Percentiles rank a stretch among this genome's conserved stretches.
Conservation (phyloP, 164 flowering plant species). For the Cinnamomum micranthum region DNA sequence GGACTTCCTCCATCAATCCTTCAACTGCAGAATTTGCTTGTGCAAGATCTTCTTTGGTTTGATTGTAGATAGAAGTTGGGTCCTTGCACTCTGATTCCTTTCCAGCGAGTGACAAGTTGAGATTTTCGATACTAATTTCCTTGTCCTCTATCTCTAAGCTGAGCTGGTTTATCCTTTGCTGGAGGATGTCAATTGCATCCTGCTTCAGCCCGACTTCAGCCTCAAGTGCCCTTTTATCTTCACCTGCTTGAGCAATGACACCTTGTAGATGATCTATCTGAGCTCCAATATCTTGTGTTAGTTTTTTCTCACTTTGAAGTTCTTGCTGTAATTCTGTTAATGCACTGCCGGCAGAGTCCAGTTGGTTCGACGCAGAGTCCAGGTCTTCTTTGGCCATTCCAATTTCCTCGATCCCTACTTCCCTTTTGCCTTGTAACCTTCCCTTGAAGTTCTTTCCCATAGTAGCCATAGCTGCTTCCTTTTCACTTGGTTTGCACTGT, state of each 20-base stretch:
- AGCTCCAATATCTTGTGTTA: conserved; percentile 42
- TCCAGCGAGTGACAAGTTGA: conserved; percentile 39
- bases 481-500: conserved; percentile 44
- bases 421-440: conserved; percentile 32
- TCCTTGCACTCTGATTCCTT: conserved; percentile 53
- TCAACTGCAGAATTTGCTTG: conserved; percentile 34
- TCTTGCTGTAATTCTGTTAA: conserved; percentile 48
- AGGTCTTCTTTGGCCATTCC: conserved; percentile 34
- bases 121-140: conserved; percentile 39
- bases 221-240: conserved; percentile 52
- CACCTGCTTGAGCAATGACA: conserved; percentile 31
- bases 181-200: conserved; percentile 37
- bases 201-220: conserved; percentile 52
- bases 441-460: conserved; percentile 29
- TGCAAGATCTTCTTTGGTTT: conserved; percentile 42
- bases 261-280: conserved; percentile 42
- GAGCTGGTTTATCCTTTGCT: conserved; percentile 52
- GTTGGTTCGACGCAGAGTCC: conserved; percentile 27
- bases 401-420: conserved; percentile 23
- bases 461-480: conserved; percentile 31
- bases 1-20: conserved; percentile 39
- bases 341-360: conserved; percentile 35
- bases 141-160: conserved; percentile 58
- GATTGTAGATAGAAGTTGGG: conserved; percentile 27
- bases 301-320: conserved; percentile 52